Evolutionary conservation across 2,329 filamentous ascomycete genomes (phyloP).

Genomic region (Colletotrichum lini): DNA sequence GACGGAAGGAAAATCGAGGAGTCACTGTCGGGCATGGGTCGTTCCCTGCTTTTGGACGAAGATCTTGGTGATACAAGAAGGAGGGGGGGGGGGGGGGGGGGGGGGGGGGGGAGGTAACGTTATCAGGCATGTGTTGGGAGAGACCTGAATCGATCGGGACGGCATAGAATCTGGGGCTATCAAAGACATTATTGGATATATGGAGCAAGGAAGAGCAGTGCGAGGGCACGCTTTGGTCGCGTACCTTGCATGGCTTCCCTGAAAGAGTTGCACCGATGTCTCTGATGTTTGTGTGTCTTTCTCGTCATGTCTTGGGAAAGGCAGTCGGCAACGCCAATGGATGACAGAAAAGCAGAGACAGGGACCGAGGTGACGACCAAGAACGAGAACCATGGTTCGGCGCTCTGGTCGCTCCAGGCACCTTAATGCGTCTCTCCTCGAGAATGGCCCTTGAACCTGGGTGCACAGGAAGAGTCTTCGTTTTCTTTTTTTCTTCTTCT

Average conservation of each 20-base stretch:
- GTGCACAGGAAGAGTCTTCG: not conserved
- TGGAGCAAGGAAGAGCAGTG: not conserved
- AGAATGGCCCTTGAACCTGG: not conserved
- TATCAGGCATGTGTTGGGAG: conserved; percentile 24
- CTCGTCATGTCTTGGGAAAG: not conserved
- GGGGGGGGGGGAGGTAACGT: not conserved
- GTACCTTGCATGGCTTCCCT: conserved; percentile 24
- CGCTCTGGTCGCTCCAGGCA: conserved; percentile 29
- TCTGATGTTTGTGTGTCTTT: conserved; percentile 20
- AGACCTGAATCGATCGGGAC: conserved; percentile 19
- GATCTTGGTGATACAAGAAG: conserved; percentile 15
- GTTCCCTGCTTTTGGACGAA: conserved; percentile 21
- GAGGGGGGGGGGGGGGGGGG: not conserved
- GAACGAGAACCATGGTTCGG: conserved; percentile 9
- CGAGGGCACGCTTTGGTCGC: not conserved
- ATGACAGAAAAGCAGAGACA: conserved; percentile 3
- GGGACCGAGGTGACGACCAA: not conserved
- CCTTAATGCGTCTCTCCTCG: conserved; percentile 8
- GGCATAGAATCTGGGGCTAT: conserved; percentile 17
- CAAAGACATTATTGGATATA: conserved; percentile 24
- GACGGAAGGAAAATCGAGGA: conserved; percentile 4
- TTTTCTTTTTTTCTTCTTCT: too few relatives aligned
- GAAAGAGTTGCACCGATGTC: conserved; percentile 17
- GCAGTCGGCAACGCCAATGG: conserved; percentile 15
- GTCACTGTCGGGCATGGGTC: conserved; percentile 23